These are phyloP conservation scores for Pseudocercospora musae DNA, from an alignment of 2,329 filamentous ascomycete genomes.

Conservation along the genomic window DNA sequence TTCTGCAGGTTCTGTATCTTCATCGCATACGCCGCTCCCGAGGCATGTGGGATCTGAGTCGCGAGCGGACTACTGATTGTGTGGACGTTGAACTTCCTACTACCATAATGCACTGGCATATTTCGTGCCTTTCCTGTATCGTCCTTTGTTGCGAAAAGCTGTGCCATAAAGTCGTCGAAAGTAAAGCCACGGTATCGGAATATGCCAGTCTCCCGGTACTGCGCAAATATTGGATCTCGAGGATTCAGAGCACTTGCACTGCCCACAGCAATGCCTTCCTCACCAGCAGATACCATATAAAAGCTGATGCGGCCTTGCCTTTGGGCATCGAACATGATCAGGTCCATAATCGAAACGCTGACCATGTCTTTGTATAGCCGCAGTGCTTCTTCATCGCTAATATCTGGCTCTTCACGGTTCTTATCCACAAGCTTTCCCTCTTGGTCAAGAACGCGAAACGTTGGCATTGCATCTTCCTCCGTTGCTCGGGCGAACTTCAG, in stretches of 20 bases:
- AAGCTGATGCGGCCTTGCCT: conserved; percentile 90
- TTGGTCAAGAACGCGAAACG: conserved; percentile 88
- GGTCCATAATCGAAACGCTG: conserved; percentile 78
- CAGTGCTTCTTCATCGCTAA: conserved; percentile 60
- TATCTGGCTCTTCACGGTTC: conserved; percentile 61
- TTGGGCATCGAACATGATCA: conserved; percentile 98
- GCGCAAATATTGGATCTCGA: conserved; percentile 88
- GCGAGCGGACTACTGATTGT: conserved; percentile 83
- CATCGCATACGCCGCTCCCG: conserved; percentile 81
- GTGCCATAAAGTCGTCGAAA: conserved; percentile 87
- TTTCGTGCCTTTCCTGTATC: conserved; percentile 81
- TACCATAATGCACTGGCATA: conserved; percentile 97
- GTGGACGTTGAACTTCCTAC: conserved; percentile 78
- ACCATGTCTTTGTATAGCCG: conserved; percentile 64
- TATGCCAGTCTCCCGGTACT: conserved; percentile 91
- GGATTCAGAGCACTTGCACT: conserved; percentile 77
- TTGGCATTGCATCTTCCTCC: conserved; percentile 73
- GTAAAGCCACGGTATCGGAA: conserved; percentile 87
- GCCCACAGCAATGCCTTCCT: conserved; percentile 90
- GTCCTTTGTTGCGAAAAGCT: conserved; percentile 82
- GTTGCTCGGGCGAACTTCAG: conserved; percentile 75
- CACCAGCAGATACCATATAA: conserved; percentile 93
- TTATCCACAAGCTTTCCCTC: conserved; percentile 80
- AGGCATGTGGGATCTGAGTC: conserved; percentile 84
- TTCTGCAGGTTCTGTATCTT: conserved; percentile 76